Conservation (phyloP, 306 rosid species). For the Rosa rugosa region DNA sequence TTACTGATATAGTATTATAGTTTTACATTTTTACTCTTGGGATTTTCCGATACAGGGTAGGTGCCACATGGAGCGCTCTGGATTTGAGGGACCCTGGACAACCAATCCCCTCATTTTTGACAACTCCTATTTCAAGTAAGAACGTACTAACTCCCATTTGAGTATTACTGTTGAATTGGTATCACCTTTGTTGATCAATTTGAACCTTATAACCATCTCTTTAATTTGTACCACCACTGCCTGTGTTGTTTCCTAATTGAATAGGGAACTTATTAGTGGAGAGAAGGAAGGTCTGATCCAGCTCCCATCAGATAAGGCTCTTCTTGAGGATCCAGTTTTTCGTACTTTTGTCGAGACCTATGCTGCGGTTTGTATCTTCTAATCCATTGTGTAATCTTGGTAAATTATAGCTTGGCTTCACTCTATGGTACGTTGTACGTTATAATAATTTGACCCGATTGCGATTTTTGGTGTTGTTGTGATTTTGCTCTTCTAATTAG, state of each 20-base stretch:
- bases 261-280: constrained; percentile 41
- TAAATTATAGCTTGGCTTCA: neutral
- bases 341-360: constrained; percentile 60
- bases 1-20: neutral
- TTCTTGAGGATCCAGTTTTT: constrained; percentile 53
- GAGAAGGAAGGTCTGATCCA: constrained; percentile 47
- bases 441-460: neutral
- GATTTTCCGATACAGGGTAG: constrained; percentile 41
- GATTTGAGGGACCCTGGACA: constrained; percentile 75
- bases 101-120: constrained; percentile 53
- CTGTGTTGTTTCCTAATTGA: neutral
- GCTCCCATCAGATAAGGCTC: constrained; percentile 63
- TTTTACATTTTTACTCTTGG: neutral
- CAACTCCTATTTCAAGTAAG: constrained; percentile 62
- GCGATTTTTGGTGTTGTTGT: neutral
- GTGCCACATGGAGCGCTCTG: constrained; percentile 69
- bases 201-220: neutral
- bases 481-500: constrained; percentile 20
- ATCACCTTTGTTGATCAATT: neutral
- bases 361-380: constrained; percentile 41
- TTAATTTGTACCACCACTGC: neutral
- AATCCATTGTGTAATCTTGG: neutral
- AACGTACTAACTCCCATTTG: neutral
- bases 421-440: neutral
- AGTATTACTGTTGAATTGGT: neutral